Evolutionary conservation across 768 basidiomycete genomes (phyloP), one percentile per base, ranked within the genome.

Genomic region (Tylopilus cervinicoccineus): DNA sequence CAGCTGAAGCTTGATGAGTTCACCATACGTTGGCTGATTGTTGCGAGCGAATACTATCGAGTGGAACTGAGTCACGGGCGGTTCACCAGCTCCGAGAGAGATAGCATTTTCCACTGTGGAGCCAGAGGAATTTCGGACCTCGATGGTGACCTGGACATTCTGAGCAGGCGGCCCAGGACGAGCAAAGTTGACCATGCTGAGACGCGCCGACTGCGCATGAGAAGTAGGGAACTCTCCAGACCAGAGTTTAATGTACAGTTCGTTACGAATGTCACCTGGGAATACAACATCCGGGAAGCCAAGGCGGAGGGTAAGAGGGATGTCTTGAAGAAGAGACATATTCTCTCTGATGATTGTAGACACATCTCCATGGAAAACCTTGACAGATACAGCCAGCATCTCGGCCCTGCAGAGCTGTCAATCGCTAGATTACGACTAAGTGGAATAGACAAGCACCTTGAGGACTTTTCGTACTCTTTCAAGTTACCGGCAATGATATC

Each of bases 261-360:
- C 95, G 60, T 98, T 97, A 14, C 95, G 83, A n/a, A 81, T 70
- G 52, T 90, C 87, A 7, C 88, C 90, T 4, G 94, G 94, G 62
- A 93, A 93, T 9, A 95, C 93, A 7, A 96, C 93, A 56, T 98
- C 95, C 0, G 95, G 89, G 63, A 98, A 98, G 26, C 93, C 93
- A 28, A 98, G 81, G 4, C 92, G 87, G 12, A 86, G 71, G 2
- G 93, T 93, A 38, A 84, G 78, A 0, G 94, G 88, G 9, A 82
- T 79, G 55, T 87, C 89, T 50, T 86, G 84, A 20, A 97, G 73
- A 16, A 94, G 69, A 2, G 87, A 85, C 23, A 87, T 84, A 64
- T 95, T 92, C 65, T 95, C 92, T 47, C 78, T 79, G 14, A 90
- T 76, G 55, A 96, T 80, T 1, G 81, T 83, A 33, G 73, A 64